Base-by-base conservation (phyloP, 805 yeast genomes). In the Zygoascus bituminiphila region DNA sequence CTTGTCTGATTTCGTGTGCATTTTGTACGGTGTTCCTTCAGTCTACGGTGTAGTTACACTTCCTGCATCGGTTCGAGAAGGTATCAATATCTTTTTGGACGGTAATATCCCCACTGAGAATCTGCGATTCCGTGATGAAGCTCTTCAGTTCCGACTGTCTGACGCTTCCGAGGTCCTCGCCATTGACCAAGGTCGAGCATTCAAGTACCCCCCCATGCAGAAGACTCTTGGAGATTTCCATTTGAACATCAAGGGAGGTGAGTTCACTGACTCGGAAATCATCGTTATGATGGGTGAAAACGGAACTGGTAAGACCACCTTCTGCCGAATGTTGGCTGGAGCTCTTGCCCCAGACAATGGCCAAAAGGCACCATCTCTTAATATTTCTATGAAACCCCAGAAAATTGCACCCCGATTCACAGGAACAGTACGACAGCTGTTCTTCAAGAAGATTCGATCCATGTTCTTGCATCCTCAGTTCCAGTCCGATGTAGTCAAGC, bases 221-320 rank as follows among this genome's bases (percentile, higher is more conserved):
- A 89, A 88, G 77, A 88, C 97, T 40, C 91, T 89, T 74, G 98
- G 98, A 64, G 97, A 89, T 69, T 93, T 93, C 84, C 81, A 79
- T 63, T 76, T 93, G 66, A 73, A 70, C 50, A 83, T 93, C 52
- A 84, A 86, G 62, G 63, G 78, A 41, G 99, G 99, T 71, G 89
- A 84, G 51, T 93, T 91, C 71, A 82, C 95, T 49, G 95, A 93
- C 68, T 86, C 96, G 39, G 98, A 93, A 74, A 93, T 93, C 60
- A 77, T 93, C 62, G 98, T 93, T 50, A 87, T 93, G 96, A 91
- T 93, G 95, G 99, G 99, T 66, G 98, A 93, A 73, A 93, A 93
- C 69, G 99, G 99, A 74, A 93, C 98, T 17, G 99, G 99, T 75
- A 93, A 93, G 74, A 93, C 99, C 38, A 93, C 99, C 14, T 82